These are phyloP conservation scores for Paramarasmius palmivorus DNA, from an alignment of 1,284 basidiomycete species.

Conservation along the genomic window DNA sequence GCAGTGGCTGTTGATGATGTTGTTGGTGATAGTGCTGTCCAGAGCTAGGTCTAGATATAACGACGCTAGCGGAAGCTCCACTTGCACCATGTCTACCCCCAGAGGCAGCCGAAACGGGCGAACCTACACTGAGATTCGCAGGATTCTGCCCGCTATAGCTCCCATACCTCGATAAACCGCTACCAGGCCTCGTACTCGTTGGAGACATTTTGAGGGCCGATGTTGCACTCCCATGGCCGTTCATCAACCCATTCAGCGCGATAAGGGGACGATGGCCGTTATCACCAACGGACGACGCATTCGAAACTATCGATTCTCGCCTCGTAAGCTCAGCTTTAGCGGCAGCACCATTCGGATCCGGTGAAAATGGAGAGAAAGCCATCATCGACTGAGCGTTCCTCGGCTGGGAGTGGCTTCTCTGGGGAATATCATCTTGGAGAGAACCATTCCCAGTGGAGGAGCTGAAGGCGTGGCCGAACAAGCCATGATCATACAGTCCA, in stretches of 20 bases:
- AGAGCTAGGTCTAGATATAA: constrained; percentile 19
- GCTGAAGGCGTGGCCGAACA: background rate
- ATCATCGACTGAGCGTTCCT: constrained; percentile 32
- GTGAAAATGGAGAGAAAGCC: constrained; percentile 62
- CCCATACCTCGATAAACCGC: constrained; percentile 32
- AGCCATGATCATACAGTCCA: background rate
- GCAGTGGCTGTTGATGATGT: background rate
- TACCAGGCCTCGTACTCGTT: constrained; percentile 43
- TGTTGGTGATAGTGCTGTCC: constrained; percentile 32
- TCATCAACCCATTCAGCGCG: constrained; percentile 21
- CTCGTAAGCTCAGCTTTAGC: background rate
- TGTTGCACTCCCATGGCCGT: constrained; percentile 28
- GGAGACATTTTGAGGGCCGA: constrained; percentile 42
- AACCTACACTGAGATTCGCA: constrained; percentile 37
- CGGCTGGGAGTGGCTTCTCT: constrained; percentile 25
- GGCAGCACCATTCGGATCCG: constrained; percentile 47
- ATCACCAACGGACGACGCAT: background rate
- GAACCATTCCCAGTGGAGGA: background rate
- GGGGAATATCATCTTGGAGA: constrained; percentile 8
- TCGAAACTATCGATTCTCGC: background rate
- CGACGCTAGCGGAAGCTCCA: constrained; percentile 1
- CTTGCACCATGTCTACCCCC: background rate
- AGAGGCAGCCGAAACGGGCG: constrained; percentile 19
- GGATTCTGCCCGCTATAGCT: background rate
- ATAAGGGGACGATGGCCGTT: background rate